Conservation (phyloP, 768 basidiomycete genomes). For the Imleria badia region DNA sequence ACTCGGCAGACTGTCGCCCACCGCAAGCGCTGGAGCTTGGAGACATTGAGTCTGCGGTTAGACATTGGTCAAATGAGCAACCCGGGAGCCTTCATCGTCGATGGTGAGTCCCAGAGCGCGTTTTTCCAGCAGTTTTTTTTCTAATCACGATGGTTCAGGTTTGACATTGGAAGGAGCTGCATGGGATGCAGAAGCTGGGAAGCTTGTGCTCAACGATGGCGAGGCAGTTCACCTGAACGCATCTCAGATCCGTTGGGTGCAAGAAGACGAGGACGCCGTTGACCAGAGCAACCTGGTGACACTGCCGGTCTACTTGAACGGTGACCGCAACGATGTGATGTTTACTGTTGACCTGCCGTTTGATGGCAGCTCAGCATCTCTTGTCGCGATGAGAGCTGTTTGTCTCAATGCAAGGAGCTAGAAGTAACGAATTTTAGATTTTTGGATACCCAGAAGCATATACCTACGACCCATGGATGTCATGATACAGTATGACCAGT, state of each 20-base stretch:
- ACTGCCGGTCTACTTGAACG: slow-evolving; percentile 91
- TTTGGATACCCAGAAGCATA: slow-evolving; percentile 26
- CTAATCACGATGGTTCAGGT: slow-evolving; percentile 46
- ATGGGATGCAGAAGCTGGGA: slow-evolving; percentile 55
- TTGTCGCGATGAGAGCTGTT: slow-evolving; percentile 86
- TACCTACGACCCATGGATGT: slow-evolving; percentile 24
- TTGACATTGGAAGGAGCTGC: slow-evolving; percentile 84
- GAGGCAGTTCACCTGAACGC: slow-evolving; percentile 74
- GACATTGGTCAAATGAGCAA: slow-evolving; percentile 82
- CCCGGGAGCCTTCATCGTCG: slow-evolving; percentile 78
- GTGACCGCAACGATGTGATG: slow-evolving; percentile 83
- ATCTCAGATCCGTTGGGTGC: slow-evolving; percentile 88
- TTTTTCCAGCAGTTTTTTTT: not conserved
- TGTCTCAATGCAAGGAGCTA: slow-evolving; percentile 84
- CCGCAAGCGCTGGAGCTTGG: slow-evolving; percentile 87
- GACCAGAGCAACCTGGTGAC: slow-evolving; percentile 54
- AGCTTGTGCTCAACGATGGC: slow-evolving; percentile 82
- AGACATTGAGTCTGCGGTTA: slow-evolving; percentile 77
- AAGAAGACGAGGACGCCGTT: slow-evolving; percentile 42
- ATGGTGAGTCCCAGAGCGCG: slow-evolving; percentile 57
- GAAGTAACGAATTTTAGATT: slow-evolving; percentile 4
- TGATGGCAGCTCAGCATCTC: slow-evolving; percentile 58
- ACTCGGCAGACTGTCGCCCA: slow-evolving; percentile 96
- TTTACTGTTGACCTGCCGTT: slow-evolving; percentile 88
- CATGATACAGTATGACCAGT: slow-evolving; percentile 16